These are phyloP conservation scores for Phaffia australis DNA, from an alignment of 768 basidiomycete species.

Conservation along the genomic window DNA sequence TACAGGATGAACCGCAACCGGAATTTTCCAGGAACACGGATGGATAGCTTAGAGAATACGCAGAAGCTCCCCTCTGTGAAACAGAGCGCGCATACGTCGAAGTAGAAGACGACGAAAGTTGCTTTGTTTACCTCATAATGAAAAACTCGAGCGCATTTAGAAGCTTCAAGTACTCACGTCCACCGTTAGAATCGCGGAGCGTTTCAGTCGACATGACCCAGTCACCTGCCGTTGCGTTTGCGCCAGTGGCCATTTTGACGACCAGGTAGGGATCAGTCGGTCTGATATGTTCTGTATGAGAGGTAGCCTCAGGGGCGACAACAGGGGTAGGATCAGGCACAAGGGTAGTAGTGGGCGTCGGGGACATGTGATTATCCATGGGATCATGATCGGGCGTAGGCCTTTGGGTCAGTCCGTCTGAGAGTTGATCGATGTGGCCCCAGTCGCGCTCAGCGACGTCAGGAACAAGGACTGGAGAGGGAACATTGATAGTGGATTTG, in stretches of 20 bases:
- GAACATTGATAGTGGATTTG: too few species aligned
- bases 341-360: not conserved
- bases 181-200: conserved; percentile 33
- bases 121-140: too few species aligned
- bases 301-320: not conserved
- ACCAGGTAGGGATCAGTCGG: conserved; percentile 27
- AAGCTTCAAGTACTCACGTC: conserved; percentile 1
- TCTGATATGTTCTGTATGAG: not conserved
- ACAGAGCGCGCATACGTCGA: not conserved
- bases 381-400: not conserved
- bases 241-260: conserved; percentile 35
- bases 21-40: conserved; percentile 37
- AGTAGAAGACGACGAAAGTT: not conserved
- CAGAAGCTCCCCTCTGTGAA: conserved; percentile 30
- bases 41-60: conserved; percentile 38
- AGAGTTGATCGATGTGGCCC: not conserved
- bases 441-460: not conserved
- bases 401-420: not conserved
- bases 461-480: conserved; percentile 1
- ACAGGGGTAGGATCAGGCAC: not conserved
- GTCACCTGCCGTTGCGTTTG: conserved; percentile 37
- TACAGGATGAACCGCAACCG: conserved; percentile 35
- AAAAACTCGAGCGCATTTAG: too few species aligned
- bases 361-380: not conserved
- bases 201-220: conserved; percentile 36